A percentile compares a stretch with the other conserved stretches of the same genome.
phyloP scores from a whole-genome alignment of 257 asterid genomes.

The Solanum chiquidenum region DNA sequence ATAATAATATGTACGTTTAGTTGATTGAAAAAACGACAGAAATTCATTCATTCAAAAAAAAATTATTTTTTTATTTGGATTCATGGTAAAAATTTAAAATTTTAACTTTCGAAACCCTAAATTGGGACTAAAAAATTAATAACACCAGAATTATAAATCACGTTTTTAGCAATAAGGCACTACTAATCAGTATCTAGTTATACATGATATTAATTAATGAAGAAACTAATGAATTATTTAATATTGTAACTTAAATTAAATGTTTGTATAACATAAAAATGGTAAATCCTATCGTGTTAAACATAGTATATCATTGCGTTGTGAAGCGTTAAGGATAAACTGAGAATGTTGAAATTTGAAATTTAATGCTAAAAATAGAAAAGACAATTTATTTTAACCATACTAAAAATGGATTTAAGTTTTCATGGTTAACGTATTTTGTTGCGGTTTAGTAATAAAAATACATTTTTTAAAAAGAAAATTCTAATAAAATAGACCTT shows the following conservation, averaged over 20 bases:
- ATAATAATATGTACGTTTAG: neutral
- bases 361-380: neutral
- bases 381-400: neutral
- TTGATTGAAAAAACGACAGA: neutral
- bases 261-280: neutral
- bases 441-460: neutral
- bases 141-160: neutral
- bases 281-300: neutral
- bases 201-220: neutral
- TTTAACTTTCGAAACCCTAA: neutral
- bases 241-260: neutral
- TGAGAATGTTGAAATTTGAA: neutral
- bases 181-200: neutral
- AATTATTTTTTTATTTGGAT: neutral
- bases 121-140: neutral
- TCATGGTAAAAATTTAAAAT: neutral
- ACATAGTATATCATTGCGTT: neutral
- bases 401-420: neutral
- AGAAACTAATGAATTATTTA: neutral
- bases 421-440: neutral
- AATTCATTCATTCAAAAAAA: neutral
- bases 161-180: neutral
- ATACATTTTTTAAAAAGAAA: neutral
- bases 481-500: neutral
- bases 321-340: neutral